phyloP scores from a whole-genome alignment of 768 basidiomycete species.

The Coprinopsis sp. region DNA sequence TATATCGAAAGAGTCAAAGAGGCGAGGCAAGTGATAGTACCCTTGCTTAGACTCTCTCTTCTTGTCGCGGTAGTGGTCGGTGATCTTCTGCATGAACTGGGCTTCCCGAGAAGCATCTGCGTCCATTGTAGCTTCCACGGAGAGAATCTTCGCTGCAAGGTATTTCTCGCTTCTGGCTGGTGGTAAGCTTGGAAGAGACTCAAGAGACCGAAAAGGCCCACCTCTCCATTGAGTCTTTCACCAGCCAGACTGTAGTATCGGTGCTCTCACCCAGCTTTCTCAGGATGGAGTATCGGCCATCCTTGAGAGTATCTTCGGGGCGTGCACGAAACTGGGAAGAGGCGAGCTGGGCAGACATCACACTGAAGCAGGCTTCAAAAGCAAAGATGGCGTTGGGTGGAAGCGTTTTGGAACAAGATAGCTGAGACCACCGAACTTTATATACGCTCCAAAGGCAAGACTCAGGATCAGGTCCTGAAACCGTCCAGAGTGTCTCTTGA shows the following conservation, averaged over 20 bases:
- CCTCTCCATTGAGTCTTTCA: background rate
- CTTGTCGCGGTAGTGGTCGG: slow-evolving; percentile 2
- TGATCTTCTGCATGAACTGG: slow-evolving; percentile 16
- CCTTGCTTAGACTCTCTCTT: no score
- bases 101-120: slow-evolving; percentile 10
- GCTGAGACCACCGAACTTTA: no score
- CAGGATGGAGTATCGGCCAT: slow-evolving; percentile 9
- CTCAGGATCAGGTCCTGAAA: no score
- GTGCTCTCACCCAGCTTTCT: slow-evolving; percentile 11
- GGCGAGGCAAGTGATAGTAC: slow-evolving; percentile 13
- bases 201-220: background rate
- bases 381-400: no score
- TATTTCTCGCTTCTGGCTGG: slow-evolving; percentile 10
- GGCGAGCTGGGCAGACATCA: no score
- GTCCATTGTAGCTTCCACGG: slow-evolving; percentile 16
- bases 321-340: background rate
- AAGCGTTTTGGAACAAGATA: no score
- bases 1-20: slow-evolving; percentile 15
- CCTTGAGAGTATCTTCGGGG: slow-evolving; percentile 4
- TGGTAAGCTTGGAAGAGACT: background rate
- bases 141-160: slow-evolving; percentile 18
- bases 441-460: no score
- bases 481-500: no score
- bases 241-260: slow-evolving; percentile 10
- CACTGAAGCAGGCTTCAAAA: no score